Conservation (phyloP, 805 yeast species). For the Metschnikowia cubensis region DNA sequence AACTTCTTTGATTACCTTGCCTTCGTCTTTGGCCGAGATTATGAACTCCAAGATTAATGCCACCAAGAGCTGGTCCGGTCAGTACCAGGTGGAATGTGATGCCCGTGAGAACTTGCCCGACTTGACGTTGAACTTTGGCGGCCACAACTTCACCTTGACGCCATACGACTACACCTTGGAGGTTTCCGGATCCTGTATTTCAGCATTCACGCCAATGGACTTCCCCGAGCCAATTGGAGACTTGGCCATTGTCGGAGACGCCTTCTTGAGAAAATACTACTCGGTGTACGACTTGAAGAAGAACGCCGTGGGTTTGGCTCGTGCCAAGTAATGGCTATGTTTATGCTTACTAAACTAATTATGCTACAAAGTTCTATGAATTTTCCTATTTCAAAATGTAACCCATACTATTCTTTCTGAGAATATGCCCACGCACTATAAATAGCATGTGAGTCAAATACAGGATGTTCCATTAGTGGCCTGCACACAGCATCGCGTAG, state of each 20-base stretch:
- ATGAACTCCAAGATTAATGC: slow-evolving; percentile 96
- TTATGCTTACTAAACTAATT: no score
- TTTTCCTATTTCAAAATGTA: no score
- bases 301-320: slow-evolving; percentile 93
- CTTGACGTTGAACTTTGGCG: slow-evolving; percentile 83
- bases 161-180: slow-evolving; percentile 93
- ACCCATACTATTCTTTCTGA: no score
- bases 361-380: no score
- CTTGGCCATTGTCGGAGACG: slow-evolving; percentile 93
- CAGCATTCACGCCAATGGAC: slow-evolving; percentile 96
- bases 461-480: background rate
- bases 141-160: slow-evolving; percentile 84
- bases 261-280: slow-evolving; percentile 93
- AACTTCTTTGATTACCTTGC: slow-evolving; percentile 92
- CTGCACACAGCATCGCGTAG: background rate
- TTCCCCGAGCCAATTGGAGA: slow-evolving; percentile 97
- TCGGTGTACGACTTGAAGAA: slow-evolving; percentile 88
- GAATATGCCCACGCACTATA: no score
- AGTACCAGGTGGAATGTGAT: slow-evolving; percentile 89
- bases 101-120: slow-evolving; percentile 83
- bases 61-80: slow-evolving; percentile 95
- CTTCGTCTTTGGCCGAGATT: slow-evolving; percentile 93
- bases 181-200: slow-evolving; percentile 90
- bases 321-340: slow-evolving; percentile 38
- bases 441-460: background rate